A percentile compares a stretch with the other conserved stretches of the same genome.
phyloP scores from a whole-genome alignment of 306 rosid species.

The Casuarina cunninghamiana region DNA sequence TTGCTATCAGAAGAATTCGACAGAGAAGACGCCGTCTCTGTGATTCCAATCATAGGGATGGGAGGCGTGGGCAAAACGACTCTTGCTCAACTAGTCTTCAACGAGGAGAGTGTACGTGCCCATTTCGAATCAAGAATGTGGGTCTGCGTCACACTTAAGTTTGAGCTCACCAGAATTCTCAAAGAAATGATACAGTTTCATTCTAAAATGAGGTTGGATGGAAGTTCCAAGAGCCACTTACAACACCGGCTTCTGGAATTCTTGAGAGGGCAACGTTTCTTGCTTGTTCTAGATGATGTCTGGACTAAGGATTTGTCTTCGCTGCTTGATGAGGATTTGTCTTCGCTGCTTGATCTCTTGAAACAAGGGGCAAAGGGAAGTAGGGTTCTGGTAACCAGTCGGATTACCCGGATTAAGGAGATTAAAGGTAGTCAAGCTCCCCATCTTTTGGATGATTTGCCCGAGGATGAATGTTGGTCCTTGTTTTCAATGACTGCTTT shows the following conservation, averaged over 20 bases:
- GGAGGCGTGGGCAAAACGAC: constrained; percentile 35
- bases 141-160: constrained; percentile 20
- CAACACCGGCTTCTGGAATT: neutral
- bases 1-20: neutral
- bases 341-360: neutral
- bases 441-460: constrained; percentile 13
- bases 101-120: neutral
- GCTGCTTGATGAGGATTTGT: neutral
- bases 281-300: constrained; percentile 33
- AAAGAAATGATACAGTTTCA: neutral
- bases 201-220: neutral
- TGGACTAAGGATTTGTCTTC: constrained; percentile 9
- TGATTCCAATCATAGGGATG: constrained; percentile 14
- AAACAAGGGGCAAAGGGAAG: neutral
- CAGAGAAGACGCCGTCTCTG: neutral
- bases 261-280: neutral
- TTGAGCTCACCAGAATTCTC: neutral
- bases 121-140: constrained; percentile 22
- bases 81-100: constrained; percentile 14
- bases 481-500: constrained; percentile 17
- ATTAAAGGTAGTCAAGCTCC: neutral
- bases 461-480: constrained; percentile 14
- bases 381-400: neutral
- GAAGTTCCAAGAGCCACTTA: neutral
- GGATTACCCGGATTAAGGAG: neutral